phyloP scores from a whole-genome alignment of 495 filamentous ascomycete species.

The Aeminium ludgeri region DNA sequence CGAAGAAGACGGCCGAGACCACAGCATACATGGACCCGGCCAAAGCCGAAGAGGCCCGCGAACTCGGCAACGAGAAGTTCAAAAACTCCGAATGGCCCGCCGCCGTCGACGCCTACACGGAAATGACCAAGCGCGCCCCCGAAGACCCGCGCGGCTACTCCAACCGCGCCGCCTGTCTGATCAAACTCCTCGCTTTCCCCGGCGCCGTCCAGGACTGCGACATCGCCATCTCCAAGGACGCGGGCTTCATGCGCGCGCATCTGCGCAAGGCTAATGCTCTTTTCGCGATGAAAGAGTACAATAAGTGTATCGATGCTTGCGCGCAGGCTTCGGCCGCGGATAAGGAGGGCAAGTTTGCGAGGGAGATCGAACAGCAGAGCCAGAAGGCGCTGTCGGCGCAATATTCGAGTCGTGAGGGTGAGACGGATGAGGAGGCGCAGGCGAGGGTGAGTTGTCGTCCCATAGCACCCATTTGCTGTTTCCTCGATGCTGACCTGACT shows the following conservation, averaged over 20 bases:
- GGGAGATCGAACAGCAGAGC: conserved; percentile 85
- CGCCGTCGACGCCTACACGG: conserved; percentile 83
- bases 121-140: conserved; percentile 94
- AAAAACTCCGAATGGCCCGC: conserved; percentile 93
- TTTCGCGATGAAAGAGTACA: conserved; percentile 95
- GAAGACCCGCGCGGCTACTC: conserved; percentile 88
- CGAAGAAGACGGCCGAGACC: conserved; percentile 59
- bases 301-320: conserved; percentile 78
- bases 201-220: conserved; percentile 87
- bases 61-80: conserved; percentile 89
- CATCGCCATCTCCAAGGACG: conserved; percentile 72
- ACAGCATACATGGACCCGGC: conserved; percentile 73
- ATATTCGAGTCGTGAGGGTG: conserved; percentile 74
- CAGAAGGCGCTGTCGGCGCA: conserved; percentile 88
- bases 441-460: conserved; percentile 49
- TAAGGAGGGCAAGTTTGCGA: conserved; percentile 51
- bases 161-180: conserved; percentile 90
- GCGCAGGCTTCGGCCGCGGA: conserved; percentile 65
- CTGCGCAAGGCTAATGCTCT: conserved; percentile 86
- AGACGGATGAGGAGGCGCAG: conserved; percentile 92
- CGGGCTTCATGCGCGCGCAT: conserved; percentile 87
- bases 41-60: conserved; percentile 89
- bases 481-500: neutral
- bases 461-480: neutral
- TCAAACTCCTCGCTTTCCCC: conserved; percentile 92